Evolutionary conservation across 2,329 filamentous ascomycete genomes (phyloP).

Genomic region (Lecanicillium sp.): DNA sequence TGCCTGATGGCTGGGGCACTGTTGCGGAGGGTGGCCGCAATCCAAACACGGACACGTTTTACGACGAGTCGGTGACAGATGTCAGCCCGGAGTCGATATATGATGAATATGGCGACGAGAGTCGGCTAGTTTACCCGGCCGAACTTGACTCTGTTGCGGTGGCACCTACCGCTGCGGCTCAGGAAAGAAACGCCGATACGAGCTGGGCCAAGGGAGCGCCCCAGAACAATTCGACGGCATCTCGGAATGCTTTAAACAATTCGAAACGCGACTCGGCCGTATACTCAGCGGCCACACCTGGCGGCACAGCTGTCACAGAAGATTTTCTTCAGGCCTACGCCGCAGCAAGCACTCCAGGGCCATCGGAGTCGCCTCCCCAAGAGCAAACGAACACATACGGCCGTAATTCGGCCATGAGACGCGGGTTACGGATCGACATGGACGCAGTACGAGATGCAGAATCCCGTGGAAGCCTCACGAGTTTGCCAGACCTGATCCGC

Average conservation of each 20-base stretch:
- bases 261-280: constrained; percentile 3
- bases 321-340: constrained; percentile 43
- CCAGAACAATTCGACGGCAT: constrained; percentile 17
- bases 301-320: constrained; percentile 3
- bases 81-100: constrained; percentile 34
- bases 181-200: neutral
- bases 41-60: constrained; percentile 42
- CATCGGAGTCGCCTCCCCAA: constrained; percentile 26
- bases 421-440: constrained; percentile 73
- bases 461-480: constrained; percentile 82
- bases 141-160: constrained; percentile 17
- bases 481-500: constrained; percentile 82
- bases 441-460: constrained; percentile 77
- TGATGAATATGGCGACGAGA: constrained; percentile 49
- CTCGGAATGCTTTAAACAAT: constrained; percentile 2
- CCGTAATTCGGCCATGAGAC: constrained; percentile 46
- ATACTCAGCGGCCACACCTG: constrained; percentile 13
- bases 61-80: constrained; percentile 44
- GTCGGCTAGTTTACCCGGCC: constrained; percentile 34
- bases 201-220: neutral
- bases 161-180: neutral
- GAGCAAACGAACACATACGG: constrained; percentile 27
- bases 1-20: constrained; percentile 62
- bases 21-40: constrained; percentile 36
- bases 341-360: constrained; percentile 40